These are phyloP conservation scores for Globisporangium spinosum DNA, from an alignment of 352 stramenopile genomes.

Conservation along the genomic window DNA sequence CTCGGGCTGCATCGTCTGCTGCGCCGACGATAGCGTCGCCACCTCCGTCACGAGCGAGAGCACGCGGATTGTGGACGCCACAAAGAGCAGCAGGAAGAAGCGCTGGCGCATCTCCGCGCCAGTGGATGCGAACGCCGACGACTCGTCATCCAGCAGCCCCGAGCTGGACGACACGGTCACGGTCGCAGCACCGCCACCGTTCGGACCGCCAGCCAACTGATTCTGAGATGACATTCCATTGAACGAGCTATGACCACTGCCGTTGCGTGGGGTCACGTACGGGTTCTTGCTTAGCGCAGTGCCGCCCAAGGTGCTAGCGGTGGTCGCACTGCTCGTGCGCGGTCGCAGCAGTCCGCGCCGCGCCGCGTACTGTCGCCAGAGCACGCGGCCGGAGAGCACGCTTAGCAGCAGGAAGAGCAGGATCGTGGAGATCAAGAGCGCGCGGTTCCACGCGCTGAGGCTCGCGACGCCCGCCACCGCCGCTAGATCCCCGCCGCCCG, in stretches of 20 bases:
- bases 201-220: not conserved
- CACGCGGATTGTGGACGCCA: constrained; percentile 59
- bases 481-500: not conserved
- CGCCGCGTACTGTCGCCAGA: constrained; percentile 43
- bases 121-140: constrained; percentile 49
- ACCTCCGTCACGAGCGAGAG: constrained; percentile 60
- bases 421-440: constrained; percentile 51
- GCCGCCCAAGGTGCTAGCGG: not conserved
- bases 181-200: not conserved
- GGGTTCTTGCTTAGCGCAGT: constrained; percentile 13
- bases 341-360: constrained; percentile 24
- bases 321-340: not conserved
- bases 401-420: constrained; percentile 60
- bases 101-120: constrained; percentile 72
- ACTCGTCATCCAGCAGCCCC: constrained; percentile 49
- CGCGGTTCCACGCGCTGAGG: constrained; percentile 42
- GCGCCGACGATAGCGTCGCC: constrained; percentile 39
- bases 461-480: constrained; percentile 24
- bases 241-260: constrained; percentile 18
- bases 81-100: constrained; percentile 73
- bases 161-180: constrained; percentile 26
- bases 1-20: constrained; percentile 31
- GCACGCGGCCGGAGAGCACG: constrained; percentile 45
- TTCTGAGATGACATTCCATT: constrained; percentile 29
- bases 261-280: constrained; percentile 15